Evolutionary conservation across 805 yeast species (phyloP).

Genomic region (Hanseniaspora guilliermondii): DNA sequence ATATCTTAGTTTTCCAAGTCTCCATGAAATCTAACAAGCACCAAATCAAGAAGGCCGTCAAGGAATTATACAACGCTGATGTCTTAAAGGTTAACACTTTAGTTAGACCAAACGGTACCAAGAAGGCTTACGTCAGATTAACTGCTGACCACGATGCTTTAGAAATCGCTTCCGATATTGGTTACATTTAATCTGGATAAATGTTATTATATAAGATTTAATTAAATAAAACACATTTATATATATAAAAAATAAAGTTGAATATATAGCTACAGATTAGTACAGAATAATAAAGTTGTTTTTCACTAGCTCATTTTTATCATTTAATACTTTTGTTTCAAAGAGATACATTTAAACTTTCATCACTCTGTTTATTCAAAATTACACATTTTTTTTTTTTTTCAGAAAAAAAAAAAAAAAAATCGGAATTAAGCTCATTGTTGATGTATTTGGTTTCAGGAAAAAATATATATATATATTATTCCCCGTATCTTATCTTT

Average conservation of each 20-base stretch:
- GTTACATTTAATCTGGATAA: constrained; percentile 66
- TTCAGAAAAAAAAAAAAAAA: too few relatives aligned
- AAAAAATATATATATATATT: too few relatives aligned
- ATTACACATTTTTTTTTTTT: too few relatives aligned
- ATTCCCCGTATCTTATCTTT: too few relatives aligned
- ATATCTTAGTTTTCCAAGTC: constrained; percentile 98
- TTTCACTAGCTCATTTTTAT: background rate
- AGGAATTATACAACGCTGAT: constrained; percentile 95
- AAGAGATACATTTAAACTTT: background rate
- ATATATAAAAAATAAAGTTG: background rate
- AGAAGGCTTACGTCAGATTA: constrained; percentile 98
- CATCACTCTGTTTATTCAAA: too few relatives aligned
- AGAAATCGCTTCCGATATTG: constrained; percentile 99
- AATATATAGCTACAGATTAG: background rate
- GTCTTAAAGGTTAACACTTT: constrained; percentile 89
- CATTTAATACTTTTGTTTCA: background rate
- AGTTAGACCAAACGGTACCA: constrained; percentile 98
- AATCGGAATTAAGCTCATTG: too few relatives aligned
- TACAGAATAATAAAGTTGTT: background rate
- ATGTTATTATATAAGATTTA: background rate
- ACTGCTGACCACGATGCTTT: constrained; percentile 99
- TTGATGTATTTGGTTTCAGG: too few relatives aligned
- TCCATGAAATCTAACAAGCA: constrained; percentile 93
- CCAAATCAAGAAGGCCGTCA: constrained; percentile 96
- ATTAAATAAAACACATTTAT: background rate